Evolutionary conservation across 169 alveolate species (phyloP).

Genomic region (Cyclospora cayetanensis): DNA sequence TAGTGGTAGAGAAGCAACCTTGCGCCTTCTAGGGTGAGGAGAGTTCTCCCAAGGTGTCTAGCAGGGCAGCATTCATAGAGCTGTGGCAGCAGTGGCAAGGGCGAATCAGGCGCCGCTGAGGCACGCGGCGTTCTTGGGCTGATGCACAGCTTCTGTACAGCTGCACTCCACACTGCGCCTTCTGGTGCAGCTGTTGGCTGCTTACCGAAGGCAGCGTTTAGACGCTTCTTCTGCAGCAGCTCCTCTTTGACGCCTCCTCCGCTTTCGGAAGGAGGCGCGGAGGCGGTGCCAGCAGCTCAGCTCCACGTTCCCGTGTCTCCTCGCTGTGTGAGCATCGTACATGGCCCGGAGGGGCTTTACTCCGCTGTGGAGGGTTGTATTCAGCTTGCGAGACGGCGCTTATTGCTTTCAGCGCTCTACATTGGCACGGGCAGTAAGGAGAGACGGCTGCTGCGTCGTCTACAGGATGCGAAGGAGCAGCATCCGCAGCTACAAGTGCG

Average conservation of each 20-base stretch:
- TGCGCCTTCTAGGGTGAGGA: too few species aligned
- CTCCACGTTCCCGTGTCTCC: constrained; percentile 40
- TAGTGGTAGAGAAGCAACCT: too few species aligned
- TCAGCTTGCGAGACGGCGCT: neutral
- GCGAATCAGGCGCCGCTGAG: too few species aligned
- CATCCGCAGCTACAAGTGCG: neutral
- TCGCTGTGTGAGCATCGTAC: constrained; percentile 11
- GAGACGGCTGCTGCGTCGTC: neutral
- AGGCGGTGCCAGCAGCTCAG: neutral
- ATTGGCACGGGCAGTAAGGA: constrained; percentile 47
- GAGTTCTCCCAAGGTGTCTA: too few species aligned
- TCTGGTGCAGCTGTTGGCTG: neutral
- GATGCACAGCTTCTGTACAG: neutral
- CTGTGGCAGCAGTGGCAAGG: neutral
- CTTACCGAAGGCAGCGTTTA: neutral
- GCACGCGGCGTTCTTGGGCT: too few species aligned
- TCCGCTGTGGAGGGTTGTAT: neutral
- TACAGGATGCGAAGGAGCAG: neutral
- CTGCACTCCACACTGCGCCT: neutral
- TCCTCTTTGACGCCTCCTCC: neutral
- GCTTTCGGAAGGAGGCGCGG: neutral
- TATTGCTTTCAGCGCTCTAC: constrained; percentile 47
- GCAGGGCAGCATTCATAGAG: too few species aligned
- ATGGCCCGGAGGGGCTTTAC: constrained; percentile 15
- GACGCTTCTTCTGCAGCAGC: neutral